phyloP scores from a whole-genome alignment of 140 eudicot species.

The Senecio squalidus region DNA sequence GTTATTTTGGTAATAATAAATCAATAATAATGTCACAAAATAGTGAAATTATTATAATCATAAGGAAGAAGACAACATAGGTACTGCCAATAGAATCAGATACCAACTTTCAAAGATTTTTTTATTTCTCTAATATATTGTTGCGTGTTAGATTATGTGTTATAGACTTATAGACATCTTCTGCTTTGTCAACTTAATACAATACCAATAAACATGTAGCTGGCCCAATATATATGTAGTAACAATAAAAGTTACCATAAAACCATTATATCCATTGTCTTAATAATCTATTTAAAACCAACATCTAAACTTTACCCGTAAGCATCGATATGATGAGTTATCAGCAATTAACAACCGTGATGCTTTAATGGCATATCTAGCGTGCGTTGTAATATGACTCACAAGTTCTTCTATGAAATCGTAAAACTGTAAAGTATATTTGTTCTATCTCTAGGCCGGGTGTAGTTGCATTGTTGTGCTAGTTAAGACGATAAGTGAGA shows the following conservation, averaged over 20 bases:
- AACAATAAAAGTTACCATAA: neutral
- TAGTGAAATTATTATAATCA: neutral
- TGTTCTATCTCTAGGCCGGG: neutral
- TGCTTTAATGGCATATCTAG: no score
- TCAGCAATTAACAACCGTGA: no score
- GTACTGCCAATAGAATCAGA: slow-evolving; percentile 15
- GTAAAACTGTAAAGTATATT: neutral
- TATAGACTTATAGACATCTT: neutral
- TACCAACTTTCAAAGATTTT: slow-evolving; percentile 12
- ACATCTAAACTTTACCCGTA: no score
- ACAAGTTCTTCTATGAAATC: no score
- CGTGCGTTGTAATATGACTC: no score
- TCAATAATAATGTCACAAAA: neutral
- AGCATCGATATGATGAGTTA: no score
- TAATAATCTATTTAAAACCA: no score
- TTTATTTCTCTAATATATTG: slow-evolving; percentile 18
- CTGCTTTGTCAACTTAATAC: slow-evolving; percentile 12
- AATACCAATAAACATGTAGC: neutral
- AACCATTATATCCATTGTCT: no score
- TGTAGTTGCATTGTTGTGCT: neutral
- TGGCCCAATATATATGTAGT: neutral
- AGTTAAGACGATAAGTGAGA: neutral
- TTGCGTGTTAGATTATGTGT: slow-evolving; percentile 24
- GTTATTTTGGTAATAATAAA: no score
- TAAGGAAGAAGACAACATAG: slow-evolving; percentile 15